Base-by-base conservation (phyloP, 495 filamentous ascomycete species). In the Neurospora terricola region DNA sequence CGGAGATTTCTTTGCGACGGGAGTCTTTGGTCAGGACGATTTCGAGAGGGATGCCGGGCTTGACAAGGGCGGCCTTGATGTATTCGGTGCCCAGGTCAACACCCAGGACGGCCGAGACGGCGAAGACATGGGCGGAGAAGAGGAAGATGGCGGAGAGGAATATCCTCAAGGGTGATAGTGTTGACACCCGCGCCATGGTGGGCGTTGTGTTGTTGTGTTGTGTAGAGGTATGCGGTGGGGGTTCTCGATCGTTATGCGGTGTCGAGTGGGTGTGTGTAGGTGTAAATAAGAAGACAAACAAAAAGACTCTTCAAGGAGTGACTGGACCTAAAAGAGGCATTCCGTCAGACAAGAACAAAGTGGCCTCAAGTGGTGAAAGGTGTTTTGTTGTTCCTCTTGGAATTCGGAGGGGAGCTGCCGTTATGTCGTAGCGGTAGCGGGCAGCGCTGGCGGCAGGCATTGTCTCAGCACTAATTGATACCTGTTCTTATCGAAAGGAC, bases 1-100 rank as follows among this genome's bases (percentile, higher is more conserved):
- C 94, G 5, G 95, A 92, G 27, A 86, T 87, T 80, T 99, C 96
- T 85, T 99, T 99, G 77, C 96, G 91, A 81, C 96, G 92, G 42
- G 96, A 98, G 82, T 99, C 96, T 81, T 98, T 98, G n/a, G 93
- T 97, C 71, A 97, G 88, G 79, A 99, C 94, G 75, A 99, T 98
- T 78, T 98, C 96, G 81, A 98, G 93, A 12, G 96, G 96, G 72
- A 98, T 97, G 74, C 96, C 96, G 4, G 96, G 96, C 81, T 99
- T 99, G 73, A 99, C 95, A 38, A 98, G 89, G 3, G 93, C 90
- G 18, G 95, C 95, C 87, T 98, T 99, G 80, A 99, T 91, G 83
- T 97, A 98, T 83, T 97, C 94, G 66, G 97, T 98, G 70, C 96
- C 96, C 14, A 99, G 86, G 83, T 99, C 96, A 75, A 99, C 87